Evolutionary conservation across 1,139 yeast species (phyloP).

Genomic region (Pneumocystis oryctolagi): DNA sequence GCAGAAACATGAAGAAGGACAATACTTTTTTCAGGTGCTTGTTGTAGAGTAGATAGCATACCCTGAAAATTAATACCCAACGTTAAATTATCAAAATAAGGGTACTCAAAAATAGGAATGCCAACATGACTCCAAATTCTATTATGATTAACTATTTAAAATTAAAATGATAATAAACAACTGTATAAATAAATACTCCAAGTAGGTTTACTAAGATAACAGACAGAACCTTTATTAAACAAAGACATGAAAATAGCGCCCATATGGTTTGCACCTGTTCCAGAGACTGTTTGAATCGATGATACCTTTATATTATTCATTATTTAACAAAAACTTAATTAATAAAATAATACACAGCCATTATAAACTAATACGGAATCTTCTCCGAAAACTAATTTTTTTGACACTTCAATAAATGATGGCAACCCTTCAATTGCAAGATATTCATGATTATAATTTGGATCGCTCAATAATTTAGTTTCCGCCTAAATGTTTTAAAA

Average conservation of each 20-base stretch:
- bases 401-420: constrained; percentile 54
- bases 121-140: constrained; percentile 63
- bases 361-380: constrained; percentile 13
- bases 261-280: constrained; percentile 90
- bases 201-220: constrained; percentile 78
- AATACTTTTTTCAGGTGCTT: constrained; percentile 36
- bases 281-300: constrained; percentile 77
- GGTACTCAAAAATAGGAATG: constrained; percentile 43
- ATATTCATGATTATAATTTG: constrained; percentile 77
- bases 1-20: constrained; percentile 86
- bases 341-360: constrained; percentile 12
- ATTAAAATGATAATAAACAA: background rate
- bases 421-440: constrained; percentile 68
- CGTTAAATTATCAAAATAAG: constrained; percentile 60
- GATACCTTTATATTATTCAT: constrained; percentile 28
- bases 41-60: constrained; percentile 22
- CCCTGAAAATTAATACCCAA: constrained; percentile 46
- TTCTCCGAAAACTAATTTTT: constrained; percentile 60
- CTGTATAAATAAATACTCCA: constrained; percentile 42
- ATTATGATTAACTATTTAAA: constrained; percentile 42
- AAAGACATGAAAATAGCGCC: constrained; percentile 55
- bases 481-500: constrained; percentile 35
- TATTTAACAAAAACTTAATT: background rate
- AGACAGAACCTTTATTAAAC: constrained; percentile 27
- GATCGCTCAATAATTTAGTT: constrained; percentile 37